Evolutionary conservation across 225 moss, liverwort and hornwort genomes (phyloP).

Genomic region (Marchantia paleacea): DNA sequence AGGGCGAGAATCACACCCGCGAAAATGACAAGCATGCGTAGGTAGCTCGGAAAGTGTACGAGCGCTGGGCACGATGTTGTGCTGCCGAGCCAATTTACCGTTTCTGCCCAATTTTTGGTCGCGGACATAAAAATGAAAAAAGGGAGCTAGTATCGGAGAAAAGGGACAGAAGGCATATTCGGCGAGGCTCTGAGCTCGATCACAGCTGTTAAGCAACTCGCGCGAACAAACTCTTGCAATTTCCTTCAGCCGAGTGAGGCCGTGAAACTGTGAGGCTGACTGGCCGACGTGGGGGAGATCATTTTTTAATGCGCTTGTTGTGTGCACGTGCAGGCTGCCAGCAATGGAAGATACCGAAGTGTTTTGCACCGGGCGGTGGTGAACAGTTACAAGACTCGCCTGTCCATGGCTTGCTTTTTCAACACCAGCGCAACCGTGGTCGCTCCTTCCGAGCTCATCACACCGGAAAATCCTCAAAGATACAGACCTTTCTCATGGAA

Average conservation of each 20-base stretch:
- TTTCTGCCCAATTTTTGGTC: no score
- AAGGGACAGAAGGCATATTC: neutral
- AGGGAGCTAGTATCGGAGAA: neutral
- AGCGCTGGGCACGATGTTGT: neutral
- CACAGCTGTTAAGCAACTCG: neutral
- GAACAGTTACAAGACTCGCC: slow-evolving; percentile 35
- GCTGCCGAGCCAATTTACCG: no score
- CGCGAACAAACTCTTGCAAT: neutral
- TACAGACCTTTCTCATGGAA: slow-evolving; percentile 39
- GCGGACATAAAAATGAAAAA: no score
- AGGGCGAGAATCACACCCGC: neutral
- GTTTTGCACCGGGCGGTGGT: slow-evolving; percentile 41
- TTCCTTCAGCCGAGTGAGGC: neutral
- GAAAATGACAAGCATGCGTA: neutral
- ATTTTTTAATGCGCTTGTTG: neutral
- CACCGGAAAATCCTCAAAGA: slow-evolving; percentile 38
- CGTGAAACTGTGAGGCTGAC: neutral
- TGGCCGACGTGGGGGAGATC: neutral
- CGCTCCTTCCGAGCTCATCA: slow-evolving; percentile 34
- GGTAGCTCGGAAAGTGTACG: neutral
- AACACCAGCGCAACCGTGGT: slow-evolving; percentile 38
- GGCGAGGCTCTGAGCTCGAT: neutral
- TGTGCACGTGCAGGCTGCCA: slow-evolving; percentile 34
- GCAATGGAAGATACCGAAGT: slow-evolving; percentile 44
- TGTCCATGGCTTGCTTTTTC: slow-evolving; percentile 42